A percentile compares a stretch with the other conserved stretches of the same genome.
Conservation (phyloP, 257 asterid genomes). For the Nemophila menziesii region DNA sequence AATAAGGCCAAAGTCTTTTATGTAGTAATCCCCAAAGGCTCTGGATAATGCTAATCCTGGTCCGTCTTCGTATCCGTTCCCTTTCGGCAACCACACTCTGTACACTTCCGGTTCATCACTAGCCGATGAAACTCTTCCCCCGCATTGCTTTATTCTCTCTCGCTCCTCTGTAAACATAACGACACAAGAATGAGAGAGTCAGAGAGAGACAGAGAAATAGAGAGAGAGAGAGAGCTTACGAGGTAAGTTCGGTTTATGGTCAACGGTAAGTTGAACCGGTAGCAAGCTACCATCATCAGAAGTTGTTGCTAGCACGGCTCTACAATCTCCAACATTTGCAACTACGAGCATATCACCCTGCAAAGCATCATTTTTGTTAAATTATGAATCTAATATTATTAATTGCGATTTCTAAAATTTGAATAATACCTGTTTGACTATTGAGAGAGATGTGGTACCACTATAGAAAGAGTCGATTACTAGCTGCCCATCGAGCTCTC, state of each 20-base stretch:
- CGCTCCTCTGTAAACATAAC: slow-evolving; percentile 39
- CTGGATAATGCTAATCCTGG: slow-evolving; percentile 79
- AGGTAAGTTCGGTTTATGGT: slow-evolving; percentile 69
- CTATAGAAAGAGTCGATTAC: slow-evolving; percentile 56
- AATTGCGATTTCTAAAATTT: neutral
- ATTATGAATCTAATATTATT: too few species aligned
- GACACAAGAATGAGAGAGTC: neutral
- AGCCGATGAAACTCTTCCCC: slow-evolving; percentile 38
- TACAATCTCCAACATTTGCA: slow-evolving; percentile 69
- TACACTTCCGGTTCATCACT: slow-evolving; percentile 62
- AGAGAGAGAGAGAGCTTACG: slow-evolving; percentile 24
- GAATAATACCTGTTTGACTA: slow-evolving; percentile 48
- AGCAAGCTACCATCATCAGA: slow-evolving; percentile 35
- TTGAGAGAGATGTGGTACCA: slow-evolving; percentile 54
- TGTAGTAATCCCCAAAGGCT: slow-evolving; percentile 65
- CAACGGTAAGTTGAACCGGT: slow-evolving; percentile 65
- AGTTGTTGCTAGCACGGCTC: slow-evolving; percentile 61
- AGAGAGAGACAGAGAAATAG: neutral
- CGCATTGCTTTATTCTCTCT: slow-evolving; percentile 48
- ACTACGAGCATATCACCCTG: slow-evolving; percentile 52
- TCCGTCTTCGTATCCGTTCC: slow-evolving; percentile 32
- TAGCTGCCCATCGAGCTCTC: slow-evolving; percentile 33
- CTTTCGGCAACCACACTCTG: slow-evolving; percentile 66
- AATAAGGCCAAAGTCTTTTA: slow-evolving; percentile 69
- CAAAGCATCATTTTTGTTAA: slow-evolving; percentile 7